Percentiles rank a stretch among this genome's conserved stretches.
Evolutionary conservation across 306 rosid genomes (phyloP).

Genomic region (Pterocarpus santalinus): DNA sequence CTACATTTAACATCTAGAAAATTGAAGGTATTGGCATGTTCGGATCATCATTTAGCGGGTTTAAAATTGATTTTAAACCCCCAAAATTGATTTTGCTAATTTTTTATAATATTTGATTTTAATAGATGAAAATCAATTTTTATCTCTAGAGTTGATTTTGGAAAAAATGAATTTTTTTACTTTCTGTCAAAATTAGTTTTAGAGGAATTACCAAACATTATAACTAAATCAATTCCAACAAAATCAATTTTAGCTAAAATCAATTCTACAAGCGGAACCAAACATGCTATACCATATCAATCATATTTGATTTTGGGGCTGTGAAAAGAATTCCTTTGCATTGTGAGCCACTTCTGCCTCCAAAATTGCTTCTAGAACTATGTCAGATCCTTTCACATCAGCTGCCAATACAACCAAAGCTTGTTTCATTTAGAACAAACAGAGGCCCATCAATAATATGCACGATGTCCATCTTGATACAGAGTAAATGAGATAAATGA

Average conservation of each 20-base stretch:
- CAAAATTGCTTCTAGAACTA: constrained; percentile 80
- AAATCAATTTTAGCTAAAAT: no score
- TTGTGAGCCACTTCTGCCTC: constrained; percentile 91
- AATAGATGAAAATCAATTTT: no score
- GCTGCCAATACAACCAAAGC: constrained; percentile 59
- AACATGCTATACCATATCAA: constrained; percentile 20
- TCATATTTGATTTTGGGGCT: constrained; percentile 68
- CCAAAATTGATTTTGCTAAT: no score
- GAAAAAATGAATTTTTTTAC: no score
- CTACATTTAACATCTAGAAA: constrained; percentile 14
- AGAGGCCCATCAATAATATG: constrained; percentile 7
- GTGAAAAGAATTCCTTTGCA: constrained; percentile 86
- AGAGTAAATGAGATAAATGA: not conserved
- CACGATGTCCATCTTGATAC: not conserved
- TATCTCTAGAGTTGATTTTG: no score
- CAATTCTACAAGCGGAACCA: no score
- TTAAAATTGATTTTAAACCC: no score
- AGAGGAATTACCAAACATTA: no score
- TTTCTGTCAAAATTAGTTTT: no score
- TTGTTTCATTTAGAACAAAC: constrained; percentile 18
- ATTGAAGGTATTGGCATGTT: not conserved
- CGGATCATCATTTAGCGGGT: no score
- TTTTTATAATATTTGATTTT: no score
- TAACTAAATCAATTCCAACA: no score
- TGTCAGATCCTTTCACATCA: constrained; percentile 71